These are phyloP conservation scores for Cucumis variabilis DNA, from an alignment of 331 rosid genomes.

Conservation along the genomic window DNA sequence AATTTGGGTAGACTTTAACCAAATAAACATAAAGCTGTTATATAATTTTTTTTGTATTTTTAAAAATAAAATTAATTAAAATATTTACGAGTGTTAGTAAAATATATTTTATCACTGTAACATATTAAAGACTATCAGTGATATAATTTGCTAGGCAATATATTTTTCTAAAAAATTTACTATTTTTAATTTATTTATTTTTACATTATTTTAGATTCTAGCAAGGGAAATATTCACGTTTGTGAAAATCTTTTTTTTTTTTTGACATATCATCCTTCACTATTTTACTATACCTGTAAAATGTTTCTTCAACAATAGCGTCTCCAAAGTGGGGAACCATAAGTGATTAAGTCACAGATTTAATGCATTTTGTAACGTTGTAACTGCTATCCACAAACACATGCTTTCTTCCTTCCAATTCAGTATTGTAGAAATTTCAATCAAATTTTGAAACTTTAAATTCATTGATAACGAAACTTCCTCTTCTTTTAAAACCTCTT, in stretches of 20 bases:
- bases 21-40: no score
- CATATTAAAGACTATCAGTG: no score
- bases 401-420: background rate
- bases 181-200: no score
- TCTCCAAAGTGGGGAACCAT: slow-evolving; percentile 45
- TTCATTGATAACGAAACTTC: background rate
- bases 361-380: slow-evolving; percentile 43
- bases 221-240: background rate
- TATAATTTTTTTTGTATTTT: background rate
- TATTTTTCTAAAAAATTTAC: no score
- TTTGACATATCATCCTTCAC: slow-evolving; percentile 28
- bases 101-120: no score
- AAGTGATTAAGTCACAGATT: slow-evolving; percentile 50
- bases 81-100: no score
- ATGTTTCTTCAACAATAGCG: slow-evolving; percentile 47
- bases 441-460: slow-evolving; percentile 38
- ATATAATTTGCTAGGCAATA: no score
- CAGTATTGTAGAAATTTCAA: slow-evolving; percentile 39
- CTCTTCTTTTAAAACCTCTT: background rate
- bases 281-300: slow-evolving; percentile 33
- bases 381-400: slow-evolving; percentile 29
- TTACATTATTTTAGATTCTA: background rate
- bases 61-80: no score
- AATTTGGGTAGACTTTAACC: no score
- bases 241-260: slow-evolving; percentile 37